A percentile compares a stretch with the other conserved stretches of the same genome.
Evolutionary conservation across 441 rosid species (phyloP).

Genomic region (Raphanus hybrid): DNA sequence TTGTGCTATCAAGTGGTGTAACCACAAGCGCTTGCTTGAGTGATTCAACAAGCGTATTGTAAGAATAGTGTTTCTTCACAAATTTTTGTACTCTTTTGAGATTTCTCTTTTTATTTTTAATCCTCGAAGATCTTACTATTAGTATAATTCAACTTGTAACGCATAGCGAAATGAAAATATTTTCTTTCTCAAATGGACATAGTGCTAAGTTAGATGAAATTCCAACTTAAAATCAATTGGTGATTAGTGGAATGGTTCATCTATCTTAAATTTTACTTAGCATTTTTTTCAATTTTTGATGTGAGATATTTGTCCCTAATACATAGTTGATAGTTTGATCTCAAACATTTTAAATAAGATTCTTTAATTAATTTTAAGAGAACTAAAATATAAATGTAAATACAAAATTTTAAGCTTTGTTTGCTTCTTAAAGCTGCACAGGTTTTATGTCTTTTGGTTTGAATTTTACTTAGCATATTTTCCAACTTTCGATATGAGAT

Average conservation of each 20-base stretch:
- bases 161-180: too few relatives aligned
- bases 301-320: too few relatives aligned
- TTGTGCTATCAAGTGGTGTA: background rate
- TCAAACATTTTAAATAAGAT: background rate
- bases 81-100: background rate
- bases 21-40: background rate
- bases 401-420: constrained; percentile 79
- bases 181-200: too few relatives aligned
- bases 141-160: background rate
- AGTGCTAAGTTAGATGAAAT: too few relatives aligned
- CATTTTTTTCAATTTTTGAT: too few relatives aligned
- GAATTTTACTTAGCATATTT: background rate
- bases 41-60: background rate
- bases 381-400: too few relatives aligned
- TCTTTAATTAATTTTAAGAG: too few relatives aligned
- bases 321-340: too few relatives aligned
- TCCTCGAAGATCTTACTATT: background rate
- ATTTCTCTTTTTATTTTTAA: background rate
- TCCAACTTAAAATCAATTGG: too few relatives aligned
- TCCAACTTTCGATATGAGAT: too few relatives aligned
- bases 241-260: too few relatives aligned
- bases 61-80: background rate
- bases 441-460: background rate
- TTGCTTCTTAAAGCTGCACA: constrained; percentile 55
- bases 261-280: too few relatives aligned